A percentile compares a stretch with the other conserved stretches of the same genome.
phyloP scores from a whole-genome alignment of 1,284 basidiomycete species.

The Microbotryum scabiosae region DNA sequence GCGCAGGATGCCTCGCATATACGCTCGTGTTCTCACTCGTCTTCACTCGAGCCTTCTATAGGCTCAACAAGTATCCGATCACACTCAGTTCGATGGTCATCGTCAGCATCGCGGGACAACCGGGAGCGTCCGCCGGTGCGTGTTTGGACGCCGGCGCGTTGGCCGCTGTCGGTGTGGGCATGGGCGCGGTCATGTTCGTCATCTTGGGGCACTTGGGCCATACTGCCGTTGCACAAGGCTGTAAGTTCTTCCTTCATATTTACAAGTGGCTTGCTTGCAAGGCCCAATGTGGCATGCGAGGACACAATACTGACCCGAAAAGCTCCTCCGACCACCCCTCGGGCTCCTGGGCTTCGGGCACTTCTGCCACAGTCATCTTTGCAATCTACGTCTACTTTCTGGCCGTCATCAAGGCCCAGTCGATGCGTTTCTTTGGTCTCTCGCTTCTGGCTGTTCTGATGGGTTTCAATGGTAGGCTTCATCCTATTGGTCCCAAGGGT shows the following conservation, averaged over 20 bases:
- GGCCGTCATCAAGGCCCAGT: slow-evolving; percentile 20
- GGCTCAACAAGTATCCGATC: slow-evolving; percentile 32
- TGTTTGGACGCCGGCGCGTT: slow-evolving; percentile 30
- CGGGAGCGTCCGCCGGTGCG: slow-evolving; percentile 34
- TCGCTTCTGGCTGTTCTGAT: slow-evolving; percentile 15
- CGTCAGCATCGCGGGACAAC: slow-evolving; percentile 36
- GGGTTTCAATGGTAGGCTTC: background rate
- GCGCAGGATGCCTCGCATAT: slow-evolving; percentile 1
- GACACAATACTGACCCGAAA: too few relatives aligned
- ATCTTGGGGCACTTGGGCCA: slow-evolving; percentile 37
- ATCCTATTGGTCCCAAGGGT: background rate
- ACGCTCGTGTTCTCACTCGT: slow-evolving; percentile 33
- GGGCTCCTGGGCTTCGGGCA: too few relatives aligned
- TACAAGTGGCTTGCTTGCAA: too few relatives aligned
- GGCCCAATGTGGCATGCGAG: too few relatives aligned
- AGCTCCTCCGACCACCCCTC: too few relatives aligned
- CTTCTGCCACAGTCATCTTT: too few relatives aligned
- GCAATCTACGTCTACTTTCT: slow-evolving; percentile 34
- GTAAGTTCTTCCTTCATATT: slow-evolving; percentile 31
- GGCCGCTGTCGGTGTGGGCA: slow-evolving; percentile 35
- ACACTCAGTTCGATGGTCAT: slow-evolving; percentile 33
- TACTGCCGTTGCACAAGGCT: slow-evolving; percentile 39
- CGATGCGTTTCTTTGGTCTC: slow-evolving; percentile 8
- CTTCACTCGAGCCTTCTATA: slow-evolving; percentile 35
- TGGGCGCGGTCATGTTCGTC: slow-evolving; percentile 37